phyloP scores from a whole-genome alignment of 129 eudicot genomes.

The Flaveria linearis region DNA sequence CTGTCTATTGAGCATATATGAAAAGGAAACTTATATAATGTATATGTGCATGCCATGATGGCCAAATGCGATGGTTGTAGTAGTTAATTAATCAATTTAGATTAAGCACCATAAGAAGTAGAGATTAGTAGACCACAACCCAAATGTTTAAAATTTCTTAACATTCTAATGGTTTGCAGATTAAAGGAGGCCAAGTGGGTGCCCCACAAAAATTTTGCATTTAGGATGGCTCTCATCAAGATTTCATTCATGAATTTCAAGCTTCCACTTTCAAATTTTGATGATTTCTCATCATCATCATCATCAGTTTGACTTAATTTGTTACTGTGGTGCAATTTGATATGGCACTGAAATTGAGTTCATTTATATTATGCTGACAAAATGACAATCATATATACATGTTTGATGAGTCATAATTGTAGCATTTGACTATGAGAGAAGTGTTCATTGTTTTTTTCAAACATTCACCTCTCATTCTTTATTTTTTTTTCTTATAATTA shows the following conservation, averaged over 20 bases:
- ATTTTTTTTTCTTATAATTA: too few species aligned
- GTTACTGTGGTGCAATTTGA: too few species aligned
- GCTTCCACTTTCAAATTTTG: background rate
- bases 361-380: too few species aligned
- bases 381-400: too few species aligned
- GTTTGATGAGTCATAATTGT: too few species aligned
- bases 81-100: background rate
- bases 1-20: background rate
- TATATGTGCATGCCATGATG: background rate
- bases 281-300: background rate
- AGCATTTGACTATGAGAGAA: too few species aligned
- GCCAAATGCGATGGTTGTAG: background rate
- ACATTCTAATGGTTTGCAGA: slow-evolving; percentile 4
- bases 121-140: background rate
- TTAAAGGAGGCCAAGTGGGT: slow-evolving; percentile 11
- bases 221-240: slow-evolving; percentile 14
- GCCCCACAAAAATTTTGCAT: background rate
- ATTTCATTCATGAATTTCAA: slow-evolving; percentile 10
- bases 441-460: too few species aligned
- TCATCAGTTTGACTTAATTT: background rate
- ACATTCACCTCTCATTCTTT: too few species aligned
- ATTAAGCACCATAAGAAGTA: background rate
- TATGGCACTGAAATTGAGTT: too few species aligned
- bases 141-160: background rate
- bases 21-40: background rate